Evolutionary conservation across 208 protist species (phyloP), one percentile per base, ranked within the genome.

Genomic region (Trypanosoma lewisi): DNA sequence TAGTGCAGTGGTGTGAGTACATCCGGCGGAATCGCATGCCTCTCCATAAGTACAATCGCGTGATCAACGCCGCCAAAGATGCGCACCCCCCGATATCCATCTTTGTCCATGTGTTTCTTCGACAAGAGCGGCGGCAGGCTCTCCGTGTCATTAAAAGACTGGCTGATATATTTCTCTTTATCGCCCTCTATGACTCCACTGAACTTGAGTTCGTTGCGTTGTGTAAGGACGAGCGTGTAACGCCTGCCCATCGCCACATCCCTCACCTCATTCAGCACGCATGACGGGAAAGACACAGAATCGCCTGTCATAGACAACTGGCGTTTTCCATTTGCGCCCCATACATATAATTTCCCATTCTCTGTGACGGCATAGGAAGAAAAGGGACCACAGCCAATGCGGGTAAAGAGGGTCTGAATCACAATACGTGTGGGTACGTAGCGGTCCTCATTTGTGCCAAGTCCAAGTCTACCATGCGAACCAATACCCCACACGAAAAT

Each of bases 401-500:
- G 72, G 3, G 75, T 80, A 48, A 85, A 82, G 64, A 81, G 83
- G 34, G 69, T 73, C 16, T 25, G 34, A 50, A 82, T 77, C 7
- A 65, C 27, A 6, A 94, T 67, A 39, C 78, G 73, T 11, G 68
- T 58, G 2, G 88, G 85, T 0, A 65, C 68, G 70, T 79, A 83
- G 50, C 54, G 34, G 50, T 79, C 61, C 30, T 78, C 70, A 23
- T 63, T 63, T 52, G 62, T 60, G 12, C 83, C 80, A 36, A 75
- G 61, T 30, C 88, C 88, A 7, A 94, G 76, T 3, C 88, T 77
- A 6, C 85, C 88, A 45, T 70, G 66, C 2, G 59, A 63, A 21
- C 88, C 85, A 34, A 91, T 55, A 27, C 88, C 88, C 85, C 88
- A 91, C 12, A 70, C 61, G 60, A 75, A 94, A 21, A 94, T 75